These are phyloP conservation scores for Tolypocladium pustulatum DNA, from an alignment of 2,329 filamentous ascomycete species.

Conservation along the genomic window DNA sequence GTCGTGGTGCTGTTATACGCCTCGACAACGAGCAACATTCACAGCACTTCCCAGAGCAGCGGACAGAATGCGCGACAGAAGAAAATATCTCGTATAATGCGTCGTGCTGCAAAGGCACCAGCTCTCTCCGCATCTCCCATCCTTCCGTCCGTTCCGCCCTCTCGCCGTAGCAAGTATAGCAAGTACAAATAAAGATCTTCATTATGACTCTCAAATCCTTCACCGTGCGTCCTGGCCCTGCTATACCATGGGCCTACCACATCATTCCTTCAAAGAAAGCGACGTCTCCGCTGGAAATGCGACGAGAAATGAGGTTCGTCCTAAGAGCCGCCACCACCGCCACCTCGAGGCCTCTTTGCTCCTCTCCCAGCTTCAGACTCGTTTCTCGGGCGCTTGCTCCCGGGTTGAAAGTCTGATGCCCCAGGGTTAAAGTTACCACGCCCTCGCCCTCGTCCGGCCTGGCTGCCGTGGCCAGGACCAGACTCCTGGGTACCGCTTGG, in stretches of 20 bases:
- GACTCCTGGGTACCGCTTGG: constrained; percentile 24
- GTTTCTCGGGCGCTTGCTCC: constrained; percentile 46
- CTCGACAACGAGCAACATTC: not conserved
- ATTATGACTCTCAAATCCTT: not conserved
- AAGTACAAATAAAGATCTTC: not conserved
- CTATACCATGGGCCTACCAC: too few species aligned
- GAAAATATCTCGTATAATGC: not conserved
- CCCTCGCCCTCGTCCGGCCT: constrained; percentile 27
- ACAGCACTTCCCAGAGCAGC: not conserved
- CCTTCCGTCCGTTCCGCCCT: not conserved
- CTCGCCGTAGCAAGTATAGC: not conserved
- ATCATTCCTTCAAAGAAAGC: not conserved
- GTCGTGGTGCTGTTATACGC: too few species aligned
- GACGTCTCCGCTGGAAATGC: not conserved
- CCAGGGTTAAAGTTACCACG: constrained; percentile 33
- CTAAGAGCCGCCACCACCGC: not conserved
- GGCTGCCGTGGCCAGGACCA: constrained; percentile 15
- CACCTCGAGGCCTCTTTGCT: constrained; percentile 30
- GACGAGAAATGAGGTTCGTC: not conserved
- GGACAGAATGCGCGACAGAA: not conserved
- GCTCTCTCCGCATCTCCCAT: not conserved
- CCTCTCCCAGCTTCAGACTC: constrained; percentile 34
- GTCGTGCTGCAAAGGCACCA: not conserved
- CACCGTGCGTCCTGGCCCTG: not conserved
- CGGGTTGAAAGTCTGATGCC: constrained; percentile 46